Percentiles rank a stretch among this genome's conserved stretches.
phyloP scores from a whole-genome alignment of 23 red algal species.

The Gracilaria vermiculophylla region DNA sequence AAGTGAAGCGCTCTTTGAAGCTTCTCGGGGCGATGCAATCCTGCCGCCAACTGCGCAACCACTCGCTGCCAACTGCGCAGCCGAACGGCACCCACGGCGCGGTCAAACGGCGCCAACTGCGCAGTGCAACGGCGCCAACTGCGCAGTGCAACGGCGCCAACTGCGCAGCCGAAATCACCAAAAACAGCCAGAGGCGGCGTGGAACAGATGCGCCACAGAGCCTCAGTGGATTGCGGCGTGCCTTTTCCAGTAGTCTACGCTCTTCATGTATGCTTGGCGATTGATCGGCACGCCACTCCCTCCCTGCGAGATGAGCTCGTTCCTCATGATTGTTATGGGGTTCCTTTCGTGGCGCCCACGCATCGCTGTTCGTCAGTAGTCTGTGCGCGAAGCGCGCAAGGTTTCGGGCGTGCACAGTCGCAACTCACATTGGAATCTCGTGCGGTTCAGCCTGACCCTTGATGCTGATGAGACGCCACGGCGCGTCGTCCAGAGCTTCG shows the following conservation, averaged over 20 bases:
- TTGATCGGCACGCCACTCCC: conserved; percentile 83
- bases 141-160: no score
- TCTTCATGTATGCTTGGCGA: conserved; percentile 71
- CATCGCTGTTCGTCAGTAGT: neutral
- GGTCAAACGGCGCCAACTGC: no score
- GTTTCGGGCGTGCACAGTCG: no score
- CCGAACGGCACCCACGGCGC: no score
- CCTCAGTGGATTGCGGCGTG: conserved; percentile 68
- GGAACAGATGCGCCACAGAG: no score
- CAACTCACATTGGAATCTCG: conserved; percentile 85
- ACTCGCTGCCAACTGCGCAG: no score
- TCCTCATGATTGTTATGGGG: conserved; percentile 97
- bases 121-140: no score
- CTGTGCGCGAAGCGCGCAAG: neutral
- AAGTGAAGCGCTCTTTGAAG: no score
- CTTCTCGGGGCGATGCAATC: no score
- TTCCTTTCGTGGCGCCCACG: neutral
- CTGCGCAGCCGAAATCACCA: no score
- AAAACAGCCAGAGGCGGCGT: no score
- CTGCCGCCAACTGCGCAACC: no score
- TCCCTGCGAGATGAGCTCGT: conserved; percentile 82
- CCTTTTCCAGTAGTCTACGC: conserved; percentile 80
- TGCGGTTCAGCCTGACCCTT: conserved; percentile 86
- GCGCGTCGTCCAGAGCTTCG: conserved; percentile 30
- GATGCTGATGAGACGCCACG: conserved; percentile 89